Evolutionary conservation across 2,329 filamentous ascomycete species (phyloP), one percentile per base, ranked within the genome.

Genomic region (Phaeosphaeriaceae sp.): DNA sequence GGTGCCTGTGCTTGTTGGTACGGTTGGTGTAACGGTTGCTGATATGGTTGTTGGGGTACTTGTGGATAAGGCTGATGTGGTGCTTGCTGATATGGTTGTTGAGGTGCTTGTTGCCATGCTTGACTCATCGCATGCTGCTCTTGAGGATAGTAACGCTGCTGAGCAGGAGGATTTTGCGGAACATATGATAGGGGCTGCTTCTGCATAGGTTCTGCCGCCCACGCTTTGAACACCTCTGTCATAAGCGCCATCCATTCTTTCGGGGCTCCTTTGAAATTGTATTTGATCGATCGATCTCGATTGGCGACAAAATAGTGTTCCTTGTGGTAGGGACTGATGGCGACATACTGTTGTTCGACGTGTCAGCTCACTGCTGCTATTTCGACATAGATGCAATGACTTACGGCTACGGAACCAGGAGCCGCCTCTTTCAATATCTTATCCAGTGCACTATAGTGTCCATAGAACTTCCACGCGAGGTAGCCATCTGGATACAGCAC

Each of bases 261-360:
- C 7, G 70, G 70, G 1, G 63, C 67, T 19, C 71, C 72, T 2
- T 66, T 68, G 58, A 76, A 74, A 52, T 72, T 70, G 61, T 76
- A 76, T 49, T 73, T 70, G 53, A 76, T 61, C 24, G 71, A 72
- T 22, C 67, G 65, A 48, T 76, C 66, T 7, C 56, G 62, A 51
- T 74, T 76, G 1, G 72, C 73, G 33, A 75, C 57, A 36, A 76
- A 76, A 58, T 72, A 75, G 33, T 76, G 74, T 11, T 71, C 56
- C 13, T 65, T 66, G 62, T 72, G 67, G 54, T 74, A 76, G 0
- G 73, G 74, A n/a, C 66, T 71, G 15, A 76, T 66, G 27, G 74
- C 71, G 19, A 76, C 65, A 49, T 74, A 73, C 74, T 76, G n/a
- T 15, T 76, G n/a, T 15, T 24, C 2, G 3, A 21, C 17, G 33